Evolutionary conservation across 257 asterid genomes (phyloP), one percentile per base, ranked within the genome.

Genomic region (Gentiana straminea): DNA sequence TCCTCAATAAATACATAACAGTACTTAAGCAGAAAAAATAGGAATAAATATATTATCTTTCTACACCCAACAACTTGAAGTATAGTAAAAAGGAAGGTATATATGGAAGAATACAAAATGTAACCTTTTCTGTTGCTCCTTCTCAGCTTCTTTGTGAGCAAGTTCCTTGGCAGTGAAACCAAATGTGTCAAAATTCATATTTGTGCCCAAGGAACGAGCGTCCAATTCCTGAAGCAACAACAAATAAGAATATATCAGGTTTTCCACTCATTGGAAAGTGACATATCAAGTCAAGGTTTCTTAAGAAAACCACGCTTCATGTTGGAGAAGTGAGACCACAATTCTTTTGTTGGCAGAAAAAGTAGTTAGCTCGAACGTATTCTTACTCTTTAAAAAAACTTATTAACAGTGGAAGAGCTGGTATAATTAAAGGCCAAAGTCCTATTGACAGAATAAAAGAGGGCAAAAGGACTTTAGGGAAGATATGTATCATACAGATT

Each of bases 101-200:
- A 5, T 41, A 8, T 7, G 9, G 5, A 41, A 41, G 46, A 4
- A 41, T 5, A 41, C n/a, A 41, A 41, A 41, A 10, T 2, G 84
- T 52, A 58, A 86, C 98, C 98, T 85, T 60, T 81, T 80, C 55
- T 74, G 73, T 64, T 80, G 91, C 61, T 89, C 95, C 79, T 78
- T 81, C 47, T 86, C 92, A 68, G 79, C 89, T 68, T 86, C 84
- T 78, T 83, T 86, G 36, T 90, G 89, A 47, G 87, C 94, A 75
- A 70, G 49, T 70, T 86, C 97, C 35, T 85, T 86, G 35, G 95
- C 84, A 32, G 95, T 89, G 67, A 80, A 83, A 55, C 95, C 95
- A 74, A 89, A 86, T 8, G 97, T 89, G 68, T 89, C 95, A 60
- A 81, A 89, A 68, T 83, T 81, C 79, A 75, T 72, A 56, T 95